These are phyloP conservation scores for Macrolepiota albuminosa DNA, from an alignment of 768 basidiomycete species.

Conservation along the genomic window DNA sequence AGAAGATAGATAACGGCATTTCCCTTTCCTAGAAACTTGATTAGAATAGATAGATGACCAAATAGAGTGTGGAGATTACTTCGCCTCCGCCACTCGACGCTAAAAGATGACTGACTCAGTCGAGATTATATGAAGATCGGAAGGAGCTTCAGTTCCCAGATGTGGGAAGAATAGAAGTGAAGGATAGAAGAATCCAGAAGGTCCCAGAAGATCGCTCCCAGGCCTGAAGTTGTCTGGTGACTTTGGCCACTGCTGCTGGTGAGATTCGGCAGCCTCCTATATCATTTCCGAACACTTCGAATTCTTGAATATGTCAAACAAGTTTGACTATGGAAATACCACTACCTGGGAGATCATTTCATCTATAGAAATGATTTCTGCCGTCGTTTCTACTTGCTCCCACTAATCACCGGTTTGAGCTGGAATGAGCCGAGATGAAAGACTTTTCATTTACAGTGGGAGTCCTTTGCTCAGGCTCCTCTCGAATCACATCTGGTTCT, in stretches of 20 bases:
- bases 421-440: not conserved
- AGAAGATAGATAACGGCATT: not conserved
- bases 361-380: not conserved
- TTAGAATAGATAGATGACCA: not conserved
- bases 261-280: not conserved
- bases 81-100: not conserved
- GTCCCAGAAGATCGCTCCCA: not conserved
- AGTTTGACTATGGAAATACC: not conserved
- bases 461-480: not conserved
- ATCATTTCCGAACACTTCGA: not conserved
- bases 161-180: not conserved
- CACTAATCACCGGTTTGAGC: not conserved
- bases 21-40: not conserved
- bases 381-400: not conserved
- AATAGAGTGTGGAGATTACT: not conserved
- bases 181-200: not conserved
- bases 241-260: not conserved
- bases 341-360: not conserved
- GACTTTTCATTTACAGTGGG: not conserved
- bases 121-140: not conserved
- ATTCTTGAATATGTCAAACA: not conserved
- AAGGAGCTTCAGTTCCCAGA: not conserved
- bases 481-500: not conserved
- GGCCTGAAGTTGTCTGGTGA: not conserved
- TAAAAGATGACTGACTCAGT: not conserved